Conservation (phyloP, 139 green algal genomes). For the Gonium pectorale region DNA sequence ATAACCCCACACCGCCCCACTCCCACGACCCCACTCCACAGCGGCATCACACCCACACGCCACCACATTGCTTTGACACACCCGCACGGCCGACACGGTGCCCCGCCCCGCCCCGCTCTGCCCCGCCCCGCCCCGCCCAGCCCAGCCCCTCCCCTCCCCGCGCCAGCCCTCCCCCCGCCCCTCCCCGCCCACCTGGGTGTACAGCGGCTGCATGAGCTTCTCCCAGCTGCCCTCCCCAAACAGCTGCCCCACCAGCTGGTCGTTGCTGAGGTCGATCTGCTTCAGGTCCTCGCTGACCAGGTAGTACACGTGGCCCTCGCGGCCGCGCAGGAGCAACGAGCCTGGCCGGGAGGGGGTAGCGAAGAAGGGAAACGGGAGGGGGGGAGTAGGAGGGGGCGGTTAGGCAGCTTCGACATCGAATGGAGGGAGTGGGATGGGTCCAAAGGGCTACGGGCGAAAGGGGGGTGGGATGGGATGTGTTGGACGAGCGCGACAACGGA, state of each 20-base stretch:
- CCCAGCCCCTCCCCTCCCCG: not conserved
- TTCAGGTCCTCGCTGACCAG: constrained; percentile 48
- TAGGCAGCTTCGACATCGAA: no score
- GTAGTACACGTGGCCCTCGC: constrained; percentile 44
- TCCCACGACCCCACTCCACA: no score
- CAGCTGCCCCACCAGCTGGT: constrained; percentile 41
- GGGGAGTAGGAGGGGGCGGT: not conserved
- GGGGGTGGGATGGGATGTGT: no score
- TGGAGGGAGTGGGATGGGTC: no score
- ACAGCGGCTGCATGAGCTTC: constrained; percentile 30
- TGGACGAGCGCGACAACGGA: no score
- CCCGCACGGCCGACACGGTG: not conserved
- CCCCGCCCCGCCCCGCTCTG: no score
- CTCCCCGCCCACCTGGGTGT: constrained; percentile 5
- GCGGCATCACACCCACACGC: no score
- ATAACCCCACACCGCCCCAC: no score
- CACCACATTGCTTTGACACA: not conserved
- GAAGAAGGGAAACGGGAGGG: not conserved
- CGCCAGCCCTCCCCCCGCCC: not conserved
- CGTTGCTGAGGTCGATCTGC: constrained; percentile 43
- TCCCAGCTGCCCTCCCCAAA: constrained; percentile 40
- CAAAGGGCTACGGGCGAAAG: no score
- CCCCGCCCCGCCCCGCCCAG: not conserved
- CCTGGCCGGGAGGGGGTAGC: not conserved
- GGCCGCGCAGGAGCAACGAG: constrained; percentile 32